Evolutionary conservation across 768 basidiomycete species (phyloP), one percentile per base, ranked within the genome.

Genomic region (Russula abietina): DNA sequence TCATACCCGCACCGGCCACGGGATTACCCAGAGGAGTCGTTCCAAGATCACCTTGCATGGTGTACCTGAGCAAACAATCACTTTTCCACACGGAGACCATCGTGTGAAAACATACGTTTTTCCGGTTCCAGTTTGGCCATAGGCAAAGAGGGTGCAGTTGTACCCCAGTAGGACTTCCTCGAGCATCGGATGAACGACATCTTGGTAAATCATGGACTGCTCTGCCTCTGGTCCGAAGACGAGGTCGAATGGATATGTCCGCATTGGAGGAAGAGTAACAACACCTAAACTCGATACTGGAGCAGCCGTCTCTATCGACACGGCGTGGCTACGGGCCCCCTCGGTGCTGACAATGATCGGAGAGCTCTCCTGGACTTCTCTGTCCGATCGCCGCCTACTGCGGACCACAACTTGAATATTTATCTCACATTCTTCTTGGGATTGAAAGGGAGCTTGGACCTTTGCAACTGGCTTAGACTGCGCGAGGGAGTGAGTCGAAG

Each of bases 141-240:
- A 99, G 4, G 95, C 95, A 75, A 98, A 98, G 24, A 99, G 78
- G 0, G 93, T 96, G 71, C 96, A 98, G 71, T 98, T 98, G 78
- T 97, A 99, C 6, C 97, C 97, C 73, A 83, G 79, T 43, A 98
- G 75, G n/a, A 98, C 95, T 72, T 99, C 91, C 52, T 92, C 86
- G 55, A 99, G 78, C 82, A 98, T 90, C 0, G 93, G 93, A 65
- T 83, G 82, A 46, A 98, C 96, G 46, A 98, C 96, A 57, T 97
- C 89, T 60, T 92, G 84, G 73, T 96, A 99, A 12, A 99, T 82
- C 82, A 92, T 83, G 24, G 89, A 86, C 71, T 99, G 97, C 71
- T 96, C 93, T 26, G 95, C 95, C 72, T 97, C 94, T 22, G 95
- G 93, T 3, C 97, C 96, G 76, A 97, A 98, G 8, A 97, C 97